These are phyloP conservation scores for Blastobotrys apis DNA, from an alignment of 1,139 yeast genomes.

Conservation along the genomic window DNA sequence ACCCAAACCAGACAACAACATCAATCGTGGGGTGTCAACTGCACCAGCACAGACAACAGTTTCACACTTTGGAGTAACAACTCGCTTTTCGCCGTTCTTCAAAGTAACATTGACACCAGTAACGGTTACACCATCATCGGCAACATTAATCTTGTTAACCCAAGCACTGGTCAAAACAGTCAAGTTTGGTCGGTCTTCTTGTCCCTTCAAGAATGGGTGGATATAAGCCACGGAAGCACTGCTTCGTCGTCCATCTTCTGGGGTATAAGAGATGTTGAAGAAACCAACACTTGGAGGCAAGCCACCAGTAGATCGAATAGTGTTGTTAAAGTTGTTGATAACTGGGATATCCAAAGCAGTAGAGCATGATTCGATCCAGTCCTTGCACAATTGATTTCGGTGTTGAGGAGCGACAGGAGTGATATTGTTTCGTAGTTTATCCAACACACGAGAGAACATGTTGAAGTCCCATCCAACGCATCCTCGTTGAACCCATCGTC, in stretches of 20 bases:
- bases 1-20: slow-evolving; percentile 32
- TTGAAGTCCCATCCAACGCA: slow-evolving; percentile 14
- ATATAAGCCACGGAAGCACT: slow-evolving; percentile 15
- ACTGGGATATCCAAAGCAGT: slow-evolving; percentile 11
- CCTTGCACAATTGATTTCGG: slow-evolving; percentile 10
- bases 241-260: slow-evolving; percentile 13
- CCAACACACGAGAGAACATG: slow-evolving; percentile 10
- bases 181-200: slow-evolving; percentile 19
- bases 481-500: slow-evolving; percentile 11
- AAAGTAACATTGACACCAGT: slow-evolving; percentile 26
- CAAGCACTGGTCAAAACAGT: slow-evolving; percentile 24
- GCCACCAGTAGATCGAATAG: slow-evolving; percentile 12
- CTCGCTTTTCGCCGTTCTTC: slow-evolving; percentile 23
- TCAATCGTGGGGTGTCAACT: slow-evolving; percentile 30
- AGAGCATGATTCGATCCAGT: slow-evolving; percentile 12
- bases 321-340: slow-evolving; percentile 10
- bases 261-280: slow-evolving; percentile 11
- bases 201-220: slow-evolving; percentile 12
- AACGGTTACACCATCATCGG: slow-evolving; percentile 20
- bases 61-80: slow-evolving; percentile 27
- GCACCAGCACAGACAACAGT: slow-evolving; percentile 31
- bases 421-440: slow-evolving; percentile 9
- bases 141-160: slow-evolving; percentile 25
- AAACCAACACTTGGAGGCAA: slow-evolving; percentile 12
- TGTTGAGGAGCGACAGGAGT: slow-evolving; percentile 12